Conservation (phyloP, 345 rosid genomes). For the Linum tenue region DNA sequence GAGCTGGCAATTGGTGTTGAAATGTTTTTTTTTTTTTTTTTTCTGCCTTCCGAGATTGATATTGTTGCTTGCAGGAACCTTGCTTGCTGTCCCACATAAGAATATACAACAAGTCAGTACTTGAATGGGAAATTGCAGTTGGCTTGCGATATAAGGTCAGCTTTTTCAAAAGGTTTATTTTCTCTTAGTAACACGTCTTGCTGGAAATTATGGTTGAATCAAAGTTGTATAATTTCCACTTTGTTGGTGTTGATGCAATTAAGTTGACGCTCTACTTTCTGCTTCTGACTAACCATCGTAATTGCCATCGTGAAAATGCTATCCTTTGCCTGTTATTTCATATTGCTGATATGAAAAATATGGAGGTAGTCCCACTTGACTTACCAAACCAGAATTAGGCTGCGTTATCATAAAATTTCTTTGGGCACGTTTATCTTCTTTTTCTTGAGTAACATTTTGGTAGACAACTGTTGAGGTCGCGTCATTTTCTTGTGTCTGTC, state of each 20-base stretch:
- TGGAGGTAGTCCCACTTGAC: not conserved
- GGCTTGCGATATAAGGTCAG: conserved; percentile 76
- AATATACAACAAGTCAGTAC: conserved; percentile 76
- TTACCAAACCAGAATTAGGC: not conserved
- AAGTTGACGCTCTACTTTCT: not conserved
- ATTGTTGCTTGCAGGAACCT: conserved; percentile 53
- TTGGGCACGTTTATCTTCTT: not conserved
- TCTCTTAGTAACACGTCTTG: not conserved
- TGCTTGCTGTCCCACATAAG: conserved; percentile 65
- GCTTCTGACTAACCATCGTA: not conserved
- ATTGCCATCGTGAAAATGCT: not conserved
- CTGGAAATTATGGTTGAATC: no score
- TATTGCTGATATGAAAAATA: not conserved
- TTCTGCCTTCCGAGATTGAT: not conserved
- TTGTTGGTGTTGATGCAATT: not conserved
- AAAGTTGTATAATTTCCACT: no score
- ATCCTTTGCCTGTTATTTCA: not conserved
- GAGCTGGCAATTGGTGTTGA: not conserved
- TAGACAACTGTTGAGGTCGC: not conserved
- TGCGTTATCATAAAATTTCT: not conserved
- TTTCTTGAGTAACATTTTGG: conserved; percentile 2
- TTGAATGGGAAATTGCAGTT: conserved; percentile 80
- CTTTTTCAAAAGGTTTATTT: not conserved
- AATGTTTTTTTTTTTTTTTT: not conserved
- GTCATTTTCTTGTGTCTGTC: not conserved